Base-by-base conservation (phyloP, 2,329 filamentous ascomycete genomes). In the Cercospora zeae-maydis region DNA sequence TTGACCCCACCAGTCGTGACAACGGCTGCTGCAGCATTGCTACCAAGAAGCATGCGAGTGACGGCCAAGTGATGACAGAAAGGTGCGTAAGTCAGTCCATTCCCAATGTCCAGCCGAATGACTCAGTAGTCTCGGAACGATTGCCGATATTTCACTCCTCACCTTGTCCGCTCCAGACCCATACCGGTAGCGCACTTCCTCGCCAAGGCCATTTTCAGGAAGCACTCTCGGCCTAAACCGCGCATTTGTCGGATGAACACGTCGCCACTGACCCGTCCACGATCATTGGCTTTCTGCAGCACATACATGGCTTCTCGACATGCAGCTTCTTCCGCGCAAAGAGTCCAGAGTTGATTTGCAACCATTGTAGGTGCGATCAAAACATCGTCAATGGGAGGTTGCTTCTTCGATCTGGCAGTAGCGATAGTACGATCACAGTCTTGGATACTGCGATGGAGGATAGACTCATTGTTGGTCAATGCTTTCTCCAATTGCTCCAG, bases 311-410 rank as follows among this genome's bases (percentile, higher is more conserved):
- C 90, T 74, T 97, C 93, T 33, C 89, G 89, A 53, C 96, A 84
- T 2, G 90, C 92, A 68, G 89, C 84, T 78, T 97, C 93, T 74
- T 99, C 95, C 1, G 92, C 92, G 30, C 93, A 91, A 1, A 96
- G 81, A 53, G 88, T 87, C 77, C 98, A 99, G 21, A 99, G 80
- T 80, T 99, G 95, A 68, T 93, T 93, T 0, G 90, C 91, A 4
- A 97, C 95, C 1, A 97, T 89, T 0, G 92, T 97, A 0, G 93
- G 92, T 2, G 93, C 92, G n/a, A 97, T 91, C 2, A 99, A 82
- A 34, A 98, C 83, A 64, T 96, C 92, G 75, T 99, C 95, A 54
- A 98, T 89, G 53, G 88, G 86, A 0, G 93, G 92, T 1, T 88
- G 83, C 42, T 83, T 83, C 54, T 90, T 86, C 14, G 81, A 81